Base-by-base conservation (phyloP, 179 eudicot genomes). In the Spinacia oleracea region DNA sequence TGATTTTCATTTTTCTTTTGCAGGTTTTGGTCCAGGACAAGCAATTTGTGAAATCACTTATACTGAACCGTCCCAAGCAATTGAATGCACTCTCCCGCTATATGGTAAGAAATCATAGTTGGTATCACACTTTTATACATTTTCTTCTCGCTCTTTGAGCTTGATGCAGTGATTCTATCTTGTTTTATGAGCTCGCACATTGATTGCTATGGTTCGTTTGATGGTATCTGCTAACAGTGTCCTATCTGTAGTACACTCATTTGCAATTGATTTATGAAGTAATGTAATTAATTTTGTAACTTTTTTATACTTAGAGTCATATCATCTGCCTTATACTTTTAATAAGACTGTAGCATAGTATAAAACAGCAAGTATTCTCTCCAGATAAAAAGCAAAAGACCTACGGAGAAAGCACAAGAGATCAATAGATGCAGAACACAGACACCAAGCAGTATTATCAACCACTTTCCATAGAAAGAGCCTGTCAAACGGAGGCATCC, bases 41-140 rank as follows among this genome's bases (percentile, higher is more conserved):
- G 29, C 83, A 82, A 75, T 76, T 32, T 83, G 89, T 73, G 67
- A 86, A 79, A 80, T 84, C 67, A 43, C 59, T 92, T 68, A 70
- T 81, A 42, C 62, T 93, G 77, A 93, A 93, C 76, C 90, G 98
- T 82, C 89, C 98, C 35, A 92, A 85, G 86, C 97, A 93, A 80
- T 83, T 93, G 75, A 93, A 93, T 90, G 98, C 97, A 50, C 89
- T 93, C 63, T 88, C 92, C 18, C 76, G 70, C 60, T 77, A 73
- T 69, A 93, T 93, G 98, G 98, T 93, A 89, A 76, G 87, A 32
- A 16, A 59, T 66, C 71, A n/a, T 59, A 14, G 42, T 38, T 2
- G 45, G 20, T 50, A 16, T 25, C 35, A 35, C 21, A 27, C 56
- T 14, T 64, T 16, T 18, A 59, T 16, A 79, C 50, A 10, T 69